These are phyloP conservation scores for Globisporangium recalcitrans DNA, from an alignment of 352 stramenopile genomes.

Conservation along the genomic window DNA sequence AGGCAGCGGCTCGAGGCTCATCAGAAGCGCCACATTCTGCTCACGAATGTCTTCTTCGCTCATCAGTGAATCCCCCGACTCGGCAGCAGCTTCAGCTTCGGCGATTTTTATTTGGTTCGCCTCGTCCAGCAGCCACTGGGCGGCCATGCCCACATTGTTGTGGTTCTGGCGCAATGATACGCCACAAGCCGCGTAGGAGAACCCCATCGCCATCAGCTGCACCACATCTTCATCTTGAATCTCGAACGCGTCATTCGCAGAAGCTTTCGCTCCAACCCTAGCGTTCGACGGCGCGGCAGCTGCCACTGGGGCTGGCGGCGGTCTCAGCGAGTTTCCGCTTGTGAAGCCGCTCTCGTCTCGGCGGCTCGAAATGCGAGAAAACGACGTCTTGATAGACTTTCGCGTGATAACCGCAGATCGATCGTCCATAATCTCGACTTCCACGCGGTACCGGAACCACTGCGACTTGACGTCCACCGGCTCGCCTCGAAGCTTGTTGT, in stretches of 20 bases:
- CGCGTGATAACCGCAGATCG: slow-evolving; percentile 47
- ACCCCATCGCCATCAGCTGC: slow-evolving; percentile 86
- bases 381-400: slow-evolving; percentile 63
- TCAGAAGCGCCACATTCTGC: slow-evolving; percentile 64
- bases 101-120: slow-evolving; percentile 68
- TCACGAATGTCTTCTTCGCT: slow-evolving; percentile 60
- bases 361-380: slow-evolving; percentile 45
- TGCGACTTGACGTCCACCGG: slow-evolving; percentile 82
- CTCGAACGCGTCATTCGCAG: slow-evolving; percentile 20
- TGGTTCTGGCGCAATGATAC: slow-evolving; percentile 63
- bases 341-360: slow-evolving; percentile 19
- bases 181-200: slow-evolving; percentile 78
- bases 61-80: slow-evolving; percentile 43
- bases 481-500: slow-evolving; percentile 93
- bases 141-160: slow-evolving; percentile 65
- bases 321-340: slow-evolving; percentile 23
- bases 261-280: background rate
- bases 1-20: slow-evolving; percentile 49
- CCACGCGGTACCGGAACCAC: slow-evolving; percentile 84
- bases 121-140: slow-evolving; percentile 82
- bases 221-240: slow-evolving; percentile 81
- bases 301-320: slow-evolving; percentile 38
- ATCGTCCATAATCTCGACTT: slow-evolving; percentile 51
- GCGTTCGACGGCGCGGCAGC: background rate
- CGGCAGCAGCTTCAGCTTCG: slow-evolving; percentile 47